A percentile compares a stretch with the other conserved stretches of the same genome.
These are phyloP conservation scores for Cryphonectria japonica DNA, from an alignment of 2,329 filamentous ascomycete species.

Conservation along the genomic window DNA sequence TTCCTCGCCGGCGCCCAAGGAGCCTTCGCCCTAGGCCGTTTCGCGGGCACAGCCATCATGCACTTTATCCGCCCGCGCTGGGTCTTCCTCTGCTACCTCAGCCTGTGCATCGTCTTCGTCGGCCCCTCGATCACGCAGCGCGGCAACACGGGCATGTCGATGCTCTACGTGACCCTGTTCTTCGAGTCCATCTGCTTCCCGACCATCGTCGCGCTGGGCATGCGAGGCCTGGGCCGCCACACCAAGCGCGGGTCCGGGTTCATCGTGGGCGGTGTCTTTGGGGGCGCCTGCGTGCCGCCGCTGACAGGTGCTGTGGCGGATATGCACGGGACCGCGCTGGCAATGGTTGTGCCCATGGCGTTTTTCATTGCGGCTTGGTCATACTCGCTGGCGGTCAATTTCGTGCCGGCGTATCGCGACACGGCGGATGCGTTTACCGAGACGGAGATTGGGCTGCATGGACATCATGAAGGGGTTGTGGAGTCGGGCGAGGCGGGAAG, in stretches of 20 bases:
- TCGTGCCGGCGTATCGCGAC: constrained; percentile 64
- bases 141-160: constrained; percentile 54
- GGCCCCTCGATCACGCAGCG: constrained; percentile 51
- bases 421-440: constrained; percentile 63
- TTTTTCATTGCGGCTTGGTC: constrained; percentile 62
- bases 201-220: constrained; percentile 77
- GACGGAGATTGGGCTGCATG: constrained; percentile 47
- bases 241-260: constrained; percentile 77
- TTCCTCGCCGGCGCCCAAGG: constrained; percentile 77
- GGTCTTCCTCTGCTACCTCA: constrained; percentile 70
- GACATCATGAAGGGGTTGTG: constrained; percentile 16
- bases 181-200: constrained; percentile 83
- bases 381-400: constrained; percentile 67
- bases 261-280: constrained; percentile 71
- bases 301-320: constrained; percentile 72
- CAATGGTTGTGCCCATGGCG: constrained; percentile 67
- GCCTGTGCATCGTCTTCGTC: constrained; percentile 66
- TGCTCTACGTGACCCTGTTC: constrained; percentile 74
- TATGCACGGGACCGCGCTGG: constrained; percentile 58
- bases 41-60: constrained; percentile 70
- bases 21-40: constrained; percentile 72
- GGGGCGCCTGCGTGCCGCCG: constrained; percentile 75
- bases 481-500: constrained; percentile 23
- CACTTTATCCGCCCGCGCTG: constrained; percentile 66
- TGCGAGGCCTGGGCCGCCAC: constrained; percentile 74